These are phyloP conservation scores for Xeromyces bisporus DNA, from an alignment of 495 filamentous ascomycete species.

Conservation along the genomic window DNA sequence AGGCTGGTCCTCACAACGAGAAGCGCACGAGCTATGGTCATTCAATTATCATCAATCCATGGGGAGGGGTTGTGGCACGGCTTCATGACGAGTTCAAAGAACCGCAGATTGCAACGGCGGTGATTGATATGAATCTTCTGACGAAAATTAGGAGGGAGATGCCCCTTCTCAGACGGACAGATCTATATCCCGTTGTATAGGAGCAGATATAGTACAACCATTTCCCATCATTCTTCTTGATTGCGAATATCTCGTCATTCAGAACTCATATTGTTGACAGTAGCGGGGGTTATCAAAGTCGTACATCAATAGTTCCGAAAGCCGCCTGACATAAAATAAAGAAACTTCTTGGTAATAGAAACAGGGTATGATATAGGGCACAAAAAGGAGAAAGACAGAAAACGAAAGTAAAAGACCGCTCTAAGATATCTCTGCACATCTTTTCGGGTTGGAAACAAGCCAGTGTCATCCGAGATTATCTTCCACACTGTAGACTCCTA, in stretches of 20 bases:
- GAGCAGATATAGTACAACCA: no score
- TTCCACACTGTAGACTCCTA: conserved; percentile 25
- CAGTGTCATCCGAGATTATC: conserved; percentile 16
- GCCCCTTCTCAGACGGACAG: conserved; percentile 44
- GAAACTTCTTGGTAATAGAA: conserved; percentile 7
- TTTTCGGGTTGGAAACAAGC: conserved; percentile 18
- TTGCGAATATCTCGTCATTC: neutral
- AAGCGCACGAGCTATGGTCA: conserved; percentile 73
- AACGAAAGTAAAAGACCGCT: conserved; percentile 19
- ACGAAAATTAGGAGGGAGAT: conserved; percentile 40
- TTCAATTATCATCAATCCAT: conserved; percentile 74
- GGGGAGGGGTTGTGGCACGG: conserved; percentile 60
- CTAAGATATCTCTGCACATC: conserved; percentile 24
- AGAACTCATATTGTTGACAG: neutral
- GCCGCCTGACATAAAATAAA: no score
- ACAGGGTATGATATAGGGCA: neutral
- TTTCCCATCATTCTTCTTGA: neutral
- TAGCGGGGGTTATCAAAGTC: no score
- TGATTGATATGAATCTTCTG: conserved; percentile 34
- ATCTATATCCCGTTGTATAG: conserved; percentile 45
- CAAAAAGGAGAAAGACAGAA: conserved; percentile 4
- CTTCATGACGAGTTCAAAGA: conserved; percentile 35
- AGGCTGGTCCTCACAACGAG: conserved; percentile 64
- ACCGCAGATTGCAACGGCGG: conserved; percentile 33
- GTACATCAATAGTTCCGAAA: no score